A percentile compares a stretch with the other conserved stretches of the same genome.
Evolutionary conservation across 306 rosid species (phyloP).

Genomic region (Trichosanthes truncata): DNA sequence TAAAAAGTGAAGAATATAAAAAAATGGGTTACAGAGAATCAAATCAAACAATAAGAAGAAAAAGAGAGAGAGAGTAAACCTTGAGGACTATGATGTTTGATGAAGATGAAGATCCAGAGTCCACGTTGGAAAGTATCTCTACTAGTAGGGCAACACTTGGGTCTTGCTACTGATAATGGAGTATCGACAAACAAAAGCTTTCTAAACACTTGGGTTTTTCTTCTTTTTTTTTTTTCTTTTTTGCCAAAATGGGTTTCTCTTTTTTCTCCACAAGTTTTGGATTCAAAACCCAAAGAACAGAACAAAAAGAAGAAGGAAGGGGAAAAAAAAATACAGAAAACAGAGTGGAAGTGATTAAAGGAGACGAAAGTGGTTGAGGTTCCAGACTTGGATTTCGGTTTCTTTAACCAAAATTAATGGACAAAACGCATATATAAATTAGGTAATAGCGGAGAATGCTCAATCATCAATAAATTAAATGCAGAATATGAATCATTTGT

Average conservation of each 20-base stretch:
- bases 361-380: neutral
- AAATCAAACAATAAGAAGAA: neutral
- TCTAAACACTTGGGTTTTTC: neutral
- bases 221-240: neutral
- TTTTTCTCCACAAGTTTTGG: neutral
- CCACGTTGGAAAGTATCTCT: neutral
- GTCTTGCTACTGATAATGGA: neutral
- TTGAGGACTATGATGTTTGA: neutral
- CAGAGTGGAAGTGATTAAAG: neutral
- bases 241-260: neutral
- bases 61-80: neutral
- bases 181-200: slow-evolving; percentile 3
- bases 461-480: slow-evolving; percentile 2
- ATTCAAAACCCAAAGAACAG: neutral
- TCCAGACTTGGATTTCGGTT: neutral
- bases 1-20: neutral
- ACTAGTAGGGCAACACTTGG: neutral
- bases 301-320: too few relatives aligned
- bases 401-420: neutral
- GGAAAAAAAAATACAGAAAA: neutral
- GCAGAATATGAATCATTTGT: neutral
- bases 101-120: neutral
- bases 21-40: neutral
- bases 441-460: neutral
- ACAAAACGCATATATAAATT: neutral